Percentiles rank a stretch among this genome's conserved stretches.
phyloP scores from a whole-genome alignment of 176 grass and related monocot species.

The Cenchrus americanus region DNA sequence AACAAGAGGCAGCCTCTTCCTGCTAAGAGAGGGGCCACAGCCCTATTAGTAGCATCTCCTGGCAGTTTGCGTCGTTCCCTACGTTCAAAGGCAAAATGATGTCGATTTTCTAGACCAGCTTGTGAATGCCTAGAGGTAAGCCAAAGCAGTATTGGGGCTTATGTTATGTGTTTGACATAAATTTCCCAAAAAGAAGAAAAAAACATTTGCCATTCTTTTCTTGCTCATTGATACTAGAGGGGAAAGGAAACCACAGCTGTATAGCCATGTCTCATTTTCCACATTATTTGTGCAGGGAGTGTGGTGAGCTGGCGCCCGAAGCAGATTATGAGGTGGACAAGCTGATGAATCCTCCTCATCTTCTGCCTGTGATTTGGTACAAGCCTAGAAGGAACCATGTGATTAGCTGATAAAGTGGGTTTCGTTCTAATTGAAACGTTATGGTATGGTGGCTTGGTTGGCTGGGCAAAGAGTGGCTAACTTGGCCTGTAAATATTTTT shows the following conservation, averaged over 20 bases:
- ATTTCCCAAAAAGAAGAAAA: not conserved
- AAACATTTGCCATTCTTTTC: too few species aligned
- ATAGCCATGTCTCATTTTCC: not conserved
- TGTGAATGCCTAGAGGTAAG: not conserved
- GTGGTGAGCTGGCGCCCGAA: not conserved
- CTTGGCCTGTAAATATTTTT: not conserved
- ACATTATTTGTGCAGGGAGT: constrained; percentile 11
- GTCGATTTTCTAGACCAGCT: constrained; percentile 26
- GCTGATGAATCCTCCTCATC: not conserved
- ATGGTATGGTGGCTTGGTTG: not conserved
- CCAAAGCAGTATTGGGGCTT: not conserved
- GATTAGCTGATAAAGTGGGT: not conserved
- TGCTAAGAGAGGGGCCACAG: constrained; percentile 39
- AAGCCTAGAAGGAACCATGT: constrained; percentile 7
- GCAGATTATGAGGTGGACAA: not conserved
- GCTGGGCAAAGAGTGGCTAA: not conserved
- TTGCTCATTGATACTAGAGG: not conserved
- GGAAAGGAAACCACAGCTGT: not conserved
- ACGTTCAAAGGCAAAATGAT: constrained; percentile 57
- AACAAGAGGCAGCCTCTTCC: constrained; percentile 47
- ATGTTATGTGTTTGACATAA: not conserved
- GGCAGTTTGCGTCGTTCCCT: constrained; percentile 49
- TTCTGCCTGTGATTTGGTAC: not conserved
- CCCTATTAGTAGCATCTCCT: constrained; percentile 35
- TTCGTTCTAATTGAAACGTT: not conserved